phyloP scores from a whole-genome alignment of 2,329 filamentous ascomycete species.

The Pseudonectria buxi region DNA sequence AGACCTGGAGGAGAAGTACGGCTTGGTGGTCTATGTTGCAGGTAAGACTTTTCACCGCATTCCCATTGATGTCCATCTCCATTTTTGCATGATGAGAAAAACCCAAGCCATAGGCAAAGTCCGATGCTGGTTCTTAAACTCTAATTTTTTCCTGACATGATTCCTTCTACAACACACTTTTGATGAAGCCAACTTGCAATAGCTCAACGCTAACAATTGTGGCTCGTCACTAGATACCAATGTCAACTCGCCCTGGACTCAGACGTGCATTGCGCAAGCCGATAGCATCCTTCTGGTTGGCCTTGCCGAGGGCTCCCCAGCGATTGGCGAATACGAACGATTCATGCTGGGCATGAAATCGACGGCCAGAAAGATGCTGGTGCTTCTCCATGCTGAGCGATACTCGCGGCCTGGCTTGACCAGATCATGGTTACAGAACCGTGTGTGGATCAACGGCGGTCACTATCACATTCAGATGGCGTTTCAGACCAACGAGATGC shows the following conservation, averaged over 20 bases:
- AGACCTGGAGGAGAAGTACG: slow-evolving; percentile 94
- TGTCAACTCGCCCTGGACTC: slow-evolving; percentile 96
- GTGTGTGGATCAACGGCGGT: slow-evolving; percentile 96
- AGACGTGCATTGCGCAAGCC: slow-evolving; percentile 93
- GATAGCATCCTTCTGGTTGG: slow-evolving; percentile 94
- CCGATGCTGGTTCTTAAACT: slow-evolving; percentile 52
- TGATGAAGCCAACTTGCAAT: slow-evolving; percentile 3
- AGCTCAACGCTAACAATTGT: slow-evolving; percentile 21
- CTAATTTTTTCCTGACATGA: slow-evolving; percentile 61
- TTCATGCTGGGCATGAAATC: slow-evolving; percentile 97
- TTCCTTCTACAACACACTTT: slow-evolving; percentile 1
- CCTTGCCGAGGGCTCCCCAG: slow-evolving; percentile 80
- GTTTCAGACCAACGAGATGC: slow-evolving; percentile 68
- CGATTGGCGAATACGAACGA: slow-evolving; percentile 91
- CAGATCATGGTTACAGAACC: slow-evolving; percentile 81
- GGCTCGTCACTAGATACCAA: slow-evolving; percentile 65
- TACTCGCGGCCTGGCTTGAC: slow-evolving; percentile 83
- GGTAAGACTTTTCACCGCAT: slow-evolving; percentile 39
- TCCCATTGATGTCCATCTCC: not conserved
- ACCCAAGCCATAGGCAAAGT: slow-evolving; percentile 42
- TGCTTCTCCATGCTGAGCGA: slow-evolving; percentile 81
- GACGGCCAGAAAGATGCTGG: slow-evolving; percentile 86
- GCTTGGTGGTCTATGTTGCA: slow-evolving; percentile 89
- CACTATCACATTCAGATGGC: slow-evolving; percentile 98
- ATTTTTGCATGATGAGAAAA: slow-evolving; percentile 45